phyloP scores from a whole-genome alignment of 2,329 filamentous ascomycete genomes.

The Trichoderma gracile region DNA sequence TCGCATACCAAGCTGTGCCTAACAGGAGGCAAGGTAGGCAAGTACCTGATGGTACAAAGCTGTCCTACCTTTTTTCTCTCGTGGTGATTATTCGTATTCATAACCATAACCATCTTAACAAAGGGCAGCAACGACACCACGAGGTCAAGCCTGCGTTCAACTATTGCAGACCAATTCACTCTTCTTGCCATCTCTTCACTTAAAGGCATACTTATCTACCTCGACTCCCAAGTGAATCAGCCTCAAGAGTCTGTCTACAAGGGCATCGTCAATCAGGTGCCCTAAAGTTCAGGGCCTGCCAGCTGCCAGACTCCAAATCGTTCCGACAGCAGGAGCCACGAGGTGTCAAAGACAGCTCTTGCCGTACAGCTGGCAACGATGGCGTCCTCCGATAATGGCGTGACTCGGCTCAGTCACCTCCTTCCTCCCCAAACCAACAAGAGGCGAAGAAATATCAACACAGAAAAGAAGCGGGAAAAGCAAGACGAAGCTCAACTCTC shows the following conservation, averaged over 20 bases:
- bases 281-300: neutral
- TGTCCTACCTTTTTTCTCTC: too few species aligned
- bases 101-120: neutral
- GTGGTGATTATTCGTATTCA: too few species aligned
- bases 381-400: neutral
- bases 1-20: too few species aligned
- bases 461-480: too few species aligned
- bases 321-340: neutral
- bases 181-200: too few species aligned
- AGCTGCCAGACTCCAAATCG: neutral
- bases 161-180: neutral
- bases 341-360: neutral
- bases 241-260: neutral
- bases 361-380: neutral
- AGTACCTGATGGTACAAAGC: too few species aligned
- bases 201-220: too few species aligned
- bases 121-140: neutral
- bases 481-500: neutral
- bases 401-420: neutral
- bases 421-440: neutral
- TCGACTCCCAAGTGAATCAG: too few species aligned
- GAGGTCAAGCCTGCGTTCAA: neutral
- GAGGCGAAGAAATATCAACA: neutral
- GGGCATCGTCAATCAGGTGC: neutral
- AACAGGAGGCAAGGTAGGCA: too few species aligned